These are phyloP conservation scores for Mallotus nudiflorus DNA, from an alignment of 345 rosid genomes.

Conservation along the genomic window DNA sequence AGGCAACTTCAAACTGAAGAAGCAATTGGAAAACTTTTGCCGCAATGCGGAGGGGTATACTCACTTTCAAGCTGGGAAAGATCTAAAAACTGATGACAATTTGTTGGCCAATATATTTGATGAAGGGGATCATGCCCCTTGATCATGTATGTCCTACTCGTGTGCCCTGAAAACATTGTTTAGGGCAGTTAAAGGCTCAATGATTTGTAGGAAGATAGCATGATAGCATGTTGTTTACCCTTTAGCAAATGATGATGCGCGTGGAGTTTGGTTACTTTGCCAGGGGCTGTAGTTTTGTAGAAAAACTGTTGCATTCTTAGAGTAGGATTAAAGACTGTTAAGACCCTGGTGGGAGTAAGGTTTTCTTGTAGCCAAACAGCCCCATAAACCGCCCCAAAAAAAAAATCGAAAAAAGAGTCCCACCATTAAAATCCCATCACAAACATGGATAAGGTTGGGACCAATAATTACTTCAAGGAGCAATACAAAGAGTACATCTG, in stretches of 20 bases:
- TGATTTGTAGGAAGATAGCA: not conserved
- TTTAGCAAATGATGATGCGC: too few species aligned
- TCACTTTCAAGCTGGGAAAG: not conserved
- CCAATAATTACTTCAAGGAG: not conserved
- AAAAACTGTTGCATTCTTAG: not conserved
- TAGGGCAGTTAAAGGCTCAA: not conserved
- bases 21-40: too few species aligned
- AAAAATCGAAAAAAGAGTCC: not conserved
- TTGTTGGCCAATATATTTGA: not conserved
- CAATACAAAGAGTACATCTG: not conserved
- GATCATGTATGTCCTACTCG: not conserved
- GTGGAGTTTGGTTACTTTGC: too few species aligned
- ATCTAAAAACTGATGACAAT: not conserved
- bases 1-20: too few species aligned
- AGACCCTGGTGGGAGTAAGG: not conserved
- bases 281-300: too few species aligned
- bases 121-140: not conserved
- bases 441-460: conserved; percentile 40
- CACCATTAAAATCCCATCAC: conserved; percentile 5
- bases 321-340: not conserved
- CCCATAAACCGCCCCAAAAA: not conserved
- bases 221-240: not conserved
- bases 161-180: not conserved
- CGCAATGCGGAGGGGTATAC: too few species aligned
- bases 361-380: not conserved